Evolutionary conservation across 768 basidiomycete species (phyloP).

Genomic region (Mycena floridula): DNA sequence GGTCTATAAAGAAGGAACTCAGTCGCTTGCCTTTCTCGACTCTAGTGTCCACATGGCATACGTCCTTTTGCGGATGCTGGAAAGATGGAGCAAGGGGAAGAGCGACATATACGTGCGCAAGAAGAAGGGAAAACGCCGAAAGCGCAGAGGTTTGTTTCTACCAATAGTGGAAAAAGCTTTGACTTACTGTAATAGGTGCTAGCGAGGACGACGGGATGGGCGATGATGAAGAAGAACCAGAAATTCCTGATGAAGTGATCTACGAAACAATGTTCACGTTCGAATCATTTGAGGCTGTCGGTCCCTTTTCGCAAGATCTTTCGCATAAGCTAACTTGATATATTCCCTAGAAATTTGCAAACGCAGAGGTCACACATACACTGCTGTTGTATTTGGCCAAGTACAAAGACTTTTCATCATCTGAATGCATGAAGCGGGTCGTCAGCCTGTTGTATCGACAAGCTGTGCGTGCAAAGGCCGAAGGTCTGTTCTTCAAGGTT

Average conservation of each 20-base stretch:
- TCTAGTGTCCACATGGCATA: conserved; percentile 81
- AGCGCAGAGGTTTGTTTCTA: conserved; percentile 31
- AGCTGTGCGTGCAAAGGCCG: conserved; percentile 85
- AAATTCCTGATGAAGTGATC: conserved; percentile 57
- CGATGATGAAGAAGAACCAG: conserved; percentile 65
- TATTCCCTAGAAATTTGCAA: conserved; percentile 73
- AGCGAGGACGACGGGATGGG: conserved; percentile 59
- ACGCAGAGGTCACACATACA: conserved; percentile 79
- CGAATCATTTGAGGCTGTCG: conserved; percentile 84
- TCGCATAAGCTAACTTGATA: neutral
- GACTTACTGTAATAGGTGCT: conserved; percentile 25
- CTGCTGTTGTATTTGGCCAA: conserved; percentile 77
- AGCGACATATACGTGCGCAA: conserved; percentile 71
- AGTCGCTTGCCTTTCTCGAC: conserved; percentile 77
- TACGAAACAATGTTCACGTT: conserved; percentile 90
- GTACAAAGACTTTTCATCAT: conserved; percentile 72
- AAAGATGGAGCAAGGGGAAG: conserved; percentile 75
- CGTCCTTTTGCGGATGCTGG: conserved; percentile 82
- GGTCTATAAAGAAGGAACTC: conserved; percentile 75
- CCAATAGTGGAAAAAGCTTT: conserved; percentile 9
- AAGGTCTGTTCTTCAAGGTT: conserved; percentile 96
- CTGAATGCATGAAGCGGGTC: conserved; percentile 86
- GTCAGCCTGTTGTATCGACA: conserved; percentile 89
- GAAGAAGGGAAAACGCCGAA: conserved; percentile 46
- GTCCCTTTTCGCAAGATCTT: conserved; percentile 13